Evolutionary conservation across 164 flowering plant genomes (phyloP), one percentile per base, ranked within the genome.

Genomic region (Akebia trifoliata): DNA sequence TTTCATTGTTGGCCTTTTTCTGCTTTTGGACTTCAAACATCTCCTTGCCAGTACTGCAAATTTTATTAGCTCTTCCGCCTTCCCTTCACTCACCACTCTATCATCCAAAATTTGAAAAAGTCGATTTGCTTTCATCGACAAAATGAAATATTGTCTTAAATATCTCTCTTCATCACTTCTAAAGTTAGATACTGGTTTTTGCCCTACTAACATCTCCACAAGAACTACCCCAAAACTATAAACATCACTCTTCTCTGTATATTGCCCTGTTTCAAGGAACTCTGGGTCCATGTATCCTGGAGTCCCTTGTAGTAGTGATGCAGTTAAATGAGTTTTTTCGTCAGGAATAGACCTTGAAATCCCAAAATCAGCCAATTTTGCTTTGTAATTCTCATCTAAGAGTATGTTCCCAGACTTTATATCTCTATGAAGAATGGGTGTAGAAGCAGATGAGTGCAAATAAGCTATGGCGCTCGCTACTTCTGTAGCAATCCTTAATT

Each of bases 401-500:
- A 39, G 43, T 9, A 39, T 39, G 43, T 39, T 39, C 1, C 17
- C 43, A 39, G 43, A 8, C n/a, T 39, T 39, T 15, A 39, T 39
- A 39, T 39, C 43, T 39, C 12, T 39, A 18, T 39, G 43, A 39
- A 39, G 12, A 12, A 39, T 39, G 4, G 43, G 43, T 39, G 43
- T 15, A 39, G 9, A 10, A 12, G 43, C 43, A 4, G 4, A 12
- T 12, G 43, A 39, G n/a, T 39, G 43, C 43, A 39, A 12, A 39
- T 39, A 39, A 4, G 12, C 43, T 12, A 39, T 15, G 4, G 43
- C 43, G 12, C 43, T 12, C n/a, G 43, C 43, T 8, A 18, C 38
- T 48, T 63, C 72, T 15, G 18, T 28, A 0, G 68, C 64, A 40
- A 69, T 54, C 38, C 63, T 53, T 44, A 63, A 54, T 6, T 68